Evolutionary conservation across 208 protist species (phyloP).

Genomic region (Trypanosoma scelopori): DNA sequence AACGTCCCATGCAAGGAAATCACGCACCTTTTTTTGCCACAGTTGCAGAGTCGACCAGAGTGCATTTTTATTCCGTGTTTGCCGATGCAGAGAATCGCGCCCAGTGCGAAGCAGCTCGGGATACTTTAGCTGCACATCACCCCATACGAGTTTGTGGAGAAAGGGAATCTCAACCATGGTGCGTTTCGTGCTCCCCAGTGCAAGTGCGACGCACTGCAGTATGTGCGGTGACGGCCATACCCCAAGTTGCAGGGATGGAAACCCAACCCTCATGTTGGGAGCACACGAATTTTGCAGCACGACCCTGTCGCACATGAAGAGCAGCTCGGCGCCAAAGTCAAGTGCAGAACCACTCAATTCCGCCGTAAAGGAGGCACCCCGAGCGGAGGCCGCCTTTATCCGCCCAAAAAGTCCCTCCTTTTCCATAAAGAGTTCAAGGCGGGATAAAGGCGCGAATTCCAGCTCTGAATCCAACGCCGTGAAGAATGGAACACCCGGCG

Average conservation of each 20-base stretch:
- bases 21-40: neutral
- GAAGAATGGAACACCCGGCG: conserved; percentile 14
- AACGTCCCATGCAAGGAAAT: conserved; percentile 2
- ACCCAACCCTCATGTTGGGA: conserved; percentile 23
- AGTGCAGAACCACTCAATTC: conserved; percentile 24
- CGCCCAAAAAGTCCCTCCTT: conserved; percentile 41
- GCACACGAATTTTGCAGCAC: neutral
- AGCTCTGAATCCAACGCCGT: conserved; percentile 26
- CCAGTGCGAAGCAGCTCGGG: neutral
- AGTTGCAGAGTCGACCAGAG: neutral
- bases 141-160: conserved; percentile 12
- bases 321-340: conserved; percentile 43
- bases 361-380: conserved; percentile 30
- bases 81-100: neutral
- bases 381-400: conserved; percentile 19
- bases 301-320: conserved; percentile 29
- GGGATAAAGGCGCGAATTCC: conserved; percentile 24
- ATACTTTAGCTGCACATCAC: conserved; percentile 4
- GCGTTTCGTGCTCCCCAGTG: neutral
- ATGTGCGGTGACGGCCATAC: conserved; percentile 36
- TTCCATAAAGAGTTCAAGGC: conserved; percentile 26
- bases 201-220: conserved; percentile 17
- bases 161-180: neutral
- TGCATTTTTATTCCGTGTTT: neutral
- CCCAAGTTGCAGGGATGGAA: conserved; percentile 37